Evolutionary conservation across 2,329 filamentous ascomycete species (phyloP).

Genomic region (Colletotrichum euphorbiae): DNA sequence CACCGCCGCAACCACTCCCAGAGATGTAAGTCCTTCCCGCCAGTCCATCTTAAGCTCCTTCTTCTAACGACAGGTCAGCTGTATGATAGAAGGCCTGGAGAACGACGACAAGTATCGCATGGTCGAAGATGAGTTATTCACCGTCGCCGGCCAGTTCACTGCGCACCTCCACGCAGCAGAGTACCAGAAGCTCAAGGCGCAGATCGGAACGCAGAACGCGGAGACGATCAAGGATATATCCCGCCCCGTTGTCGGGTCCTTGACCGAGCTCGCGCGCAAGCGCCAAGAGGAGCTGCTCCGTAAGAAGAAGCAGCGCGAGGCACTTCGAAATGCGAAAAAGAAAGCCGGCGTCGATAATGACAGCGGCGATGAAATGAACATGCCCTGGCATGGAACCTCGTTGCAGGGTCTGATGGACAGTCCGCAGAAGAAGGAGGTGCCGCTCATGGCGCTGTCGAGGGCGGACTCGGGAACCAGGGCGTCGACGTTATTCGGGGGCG

Average conservation of each 20-base stretch:
- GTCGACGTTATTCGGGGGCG: slow-evolving; percentile 44
- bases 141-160: slow-evolving; percentile 76
- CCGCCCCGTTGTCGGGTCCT: slow-evolving; percentile 60
- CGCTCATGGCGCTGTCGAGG: slow-evolving; percentile 44
- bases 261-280: slow-evolving; percentile 50
- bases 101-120: slow-evolving; percentile 82
- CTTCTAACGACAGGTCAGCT: slow-evolving; percentile 51
- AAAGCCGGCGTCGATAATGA: slow-evolving; percentile 43
- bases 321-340: slow-evolving; percentile 41
- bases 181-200: slow-evolving; percentile 74
- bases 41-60: background rate
- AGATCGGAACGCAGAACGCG: slow-evolving; percentile 66
- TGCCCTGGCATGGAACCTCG: slow-evolving; percentile 48
- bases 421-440: slow-evolving; percentile 48
- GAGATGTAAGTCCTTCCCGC: slow-evolving; percentile 54
- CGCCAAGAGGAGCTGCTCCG: slow-evolving; percentile 51
- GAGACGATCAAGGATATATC: slow-evolving; percentile 63
- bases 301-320: slow-evolving; percentile 51
- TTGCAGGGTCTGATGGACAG: slow-evolving; percentile 59
- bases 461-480: slow-evolving; percentile 43
- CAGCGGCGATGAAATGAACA: slow-evolving; percentile 45
- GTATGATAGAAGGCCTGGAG: slow-evolving; percentile 73
- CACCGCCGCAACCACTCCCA: slow-evolving; percentile 59
- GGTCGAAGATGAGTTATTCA: slow-evolving; percentile 84
- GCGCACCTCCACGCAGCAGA: slow-evolving; percentile 82